Conservation (phyloP, 306 rosid species). For the Quercus gilva region DNA sequence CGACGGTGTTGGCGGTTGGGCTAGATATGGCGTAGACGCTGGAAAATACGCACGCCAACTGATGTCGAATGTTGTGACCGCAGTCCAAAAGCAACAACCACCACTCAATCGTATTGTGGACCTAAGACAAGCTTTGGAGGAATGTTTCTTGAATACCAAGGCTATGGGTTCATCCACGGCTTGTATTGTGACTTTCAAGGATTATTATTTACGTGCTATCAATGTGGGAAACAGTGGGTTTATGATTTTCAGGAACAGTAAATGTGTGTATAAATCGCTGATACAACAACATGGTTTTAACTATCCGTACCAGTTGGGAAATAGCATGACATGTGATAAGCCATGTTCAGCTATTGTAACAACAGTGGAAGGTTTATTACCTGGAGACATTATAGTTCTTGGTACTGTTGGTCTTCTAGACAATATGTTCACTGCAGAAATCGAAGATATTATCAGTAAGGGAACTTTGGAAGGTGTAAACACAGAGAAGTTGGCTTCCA, state of each 20-base stretch:
- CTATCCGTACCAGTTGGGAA: constrained; percentile 12
- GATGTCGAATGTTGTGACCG: neutral
- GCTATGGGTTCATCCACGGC: constrained; percentile 24
- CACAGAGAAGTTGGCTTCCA: neutral
- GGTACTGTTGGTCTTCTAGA: neutral
- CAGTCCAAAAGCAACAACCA: neutral
- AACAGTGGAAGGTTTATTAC: neutral
- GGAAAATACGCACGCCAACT: constrained; percentile 9
- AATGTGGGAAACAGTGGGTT: constrained; percentile 29
- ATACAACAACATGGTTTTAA: constrained; percentile 1
- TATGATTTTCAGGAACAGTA: constrained; percentile 20
- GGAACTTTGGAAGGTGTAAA: neutral
- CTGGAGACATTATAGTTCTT: neutral
- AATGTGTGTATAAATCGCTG: neutral
- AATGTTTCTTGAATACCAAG: neutral
- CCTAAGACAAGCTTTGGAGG: neutral
- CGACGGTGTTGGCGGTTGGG: constrained; percentile 14
- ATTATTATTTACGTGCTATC: neutral
- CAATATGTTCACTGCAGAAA: neutral
- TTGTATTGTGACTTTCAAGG: constrained; percentile 9
- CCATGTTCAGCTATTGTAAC: neutral
- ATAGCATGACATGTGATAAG: neutral
- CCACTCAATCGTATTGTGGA: neutral
- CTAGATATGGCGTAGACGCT: neutral
- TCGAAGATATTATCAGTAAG: neutral